Evolutionary conservation across 2,329 filamentous ascomycete genomes (phyloP).

Genomic region (Fusarium anthophilum): DNA sequence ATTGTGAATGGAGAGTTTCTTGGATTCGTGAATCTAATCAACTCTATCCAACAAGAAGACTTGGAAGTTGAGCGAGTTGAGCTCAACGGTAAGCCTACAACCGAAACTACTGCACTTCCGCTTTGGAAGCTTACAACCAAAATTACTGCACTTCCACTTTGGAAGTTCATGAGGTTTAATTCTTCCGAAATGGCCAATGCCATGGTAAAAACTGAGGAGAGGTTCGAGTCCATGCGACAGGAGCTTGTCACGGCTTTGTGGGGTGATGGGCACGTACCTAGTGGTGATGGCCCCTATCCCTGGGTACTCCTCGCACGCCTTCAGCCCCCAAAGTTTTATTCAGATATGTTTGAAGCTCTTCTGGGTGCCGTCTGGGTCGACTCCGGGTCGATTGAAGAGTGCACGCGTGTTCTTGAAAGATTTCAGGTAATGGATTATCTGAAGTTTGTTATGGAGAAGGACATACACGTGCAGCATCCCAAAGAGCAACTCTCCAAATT

Average conservation of each 20-base stretch:
- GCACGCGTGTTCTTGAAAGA: conserved; percentile 66
- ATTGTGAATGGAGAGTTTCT: conserved; percentile 85
- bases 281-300: conserved; percentile 65
- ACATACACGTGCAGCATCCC: conserved; percentile 68
- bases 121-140: conserved; percentile 68
- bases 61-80: conserved; percentile 25
- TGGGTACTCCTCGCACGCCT: conserved; percentile 78
- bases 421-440: conserved; percentile 74
- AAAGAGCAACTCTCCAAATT: conserved; percentile 75
- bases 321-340: conserved; percentile 78
- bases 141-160: conserved; percentile 59
- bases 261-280: conserved; percentile 14
- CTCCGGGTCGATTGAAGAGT: conserved; percentile 69
- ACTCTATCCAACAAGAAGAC: conserved; percentile 37
- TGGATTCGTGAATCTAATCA: conserved; percentile 74
- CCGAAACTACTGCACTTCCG: conserved; percentile 54
- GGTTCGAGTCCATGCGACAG: conserved; percentile 59
- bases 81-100: conserved; percentile 25
- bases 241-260: conserved; percentile 55
- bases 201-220: conserved; percentile 54
- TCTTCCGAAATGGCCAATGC: conserved; percentile 57
- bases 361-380: conserved; percentile 89
- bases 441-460: conserved; percentile 65
- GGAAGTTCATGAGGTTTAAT: conserved; percentile 74
- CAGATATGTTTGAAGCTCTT: conserved; percentile 82